phyloP scores from a whole-genome alignment of 2,329 filamentous ascomycete genomes.

The Phaeosphaeriaceae sp. region DNA sequence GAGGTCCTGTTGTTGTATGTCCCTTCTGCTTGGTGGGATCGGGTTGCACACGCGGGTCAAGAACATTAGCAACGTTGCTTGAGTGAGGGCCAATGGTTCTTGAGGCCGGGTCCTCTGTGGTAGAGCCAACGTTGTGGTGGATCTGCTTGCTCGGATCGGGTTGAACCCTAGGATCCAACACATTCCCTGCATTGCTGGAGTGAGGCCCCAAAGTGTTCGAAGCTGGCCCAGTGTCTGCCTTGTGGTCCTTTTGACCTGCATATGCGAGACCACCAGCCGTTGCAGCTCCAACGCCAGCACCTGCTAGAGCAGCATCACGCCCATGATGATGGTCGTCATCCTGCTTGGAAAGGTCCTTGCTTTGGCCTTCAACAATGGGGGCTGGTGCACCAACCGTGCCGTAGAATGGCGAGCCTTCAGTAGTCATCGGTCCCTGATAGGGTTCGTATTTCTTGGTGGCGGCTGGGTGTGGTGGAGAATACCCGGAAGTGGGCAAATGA shows the following conservation, averaged over 20 bases:
- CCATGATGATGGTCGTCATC: slow-evolving; percentile 33
- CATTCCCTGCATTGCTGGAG: slow-evolving; percentile 40
- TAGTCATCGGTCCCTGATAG: slow-evolving; percentile 4
- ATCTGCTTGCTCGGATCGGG: slow-evolving; percentile 20
- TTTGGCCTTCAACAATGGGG: slow-evolving; percentile 3
- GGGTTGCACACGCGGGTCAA: slow-evolving; percentile 41
- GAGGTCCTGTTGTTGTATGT: slow-evolving; percentile 32
- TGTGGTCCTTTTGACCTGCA: slow-evolving; percentile 22
- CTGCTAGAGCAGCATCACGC: slow-evolving; percentile 26
- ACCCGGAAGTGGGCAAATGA: slow-evolving; percentile 3
- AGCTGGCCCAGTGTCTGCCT: slow-evolving; percentile 26
- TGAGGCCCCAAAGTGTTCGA: slow-evolving; percentile 39
- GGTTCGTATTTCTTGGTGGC: neutral
- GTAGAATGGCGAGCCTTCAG: slow-evolving; percentile 11
- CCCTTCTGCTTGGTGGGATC: slow-evolving; percentile 38
- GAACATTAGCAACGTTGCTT: slow-evolving; percentile 41
- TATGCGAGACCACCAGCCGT: slow-evolving; percentile 24
- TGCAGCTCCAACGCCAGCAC: slow-evolving; percentile 23
- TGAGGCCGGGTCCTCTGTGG: slow-evolving; percentile 28
- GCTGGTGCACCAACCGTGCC: slow-evolving; percentile 17
- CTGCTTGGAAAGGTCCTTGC: neutral
- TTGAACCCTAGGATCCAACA: slow-evolving; percentile 42
- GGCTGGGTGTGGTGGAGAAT: neutral
- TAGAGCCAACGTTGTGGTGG: slow-evolving; percentile 27
- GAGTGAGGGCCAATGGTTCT: slow-evolving; percentile 39